Evolutionary conservation across 192 early-diverging fungal genomes (phyloP).

Genomic region (Jimgerdemannia lactiflua): DNA sequence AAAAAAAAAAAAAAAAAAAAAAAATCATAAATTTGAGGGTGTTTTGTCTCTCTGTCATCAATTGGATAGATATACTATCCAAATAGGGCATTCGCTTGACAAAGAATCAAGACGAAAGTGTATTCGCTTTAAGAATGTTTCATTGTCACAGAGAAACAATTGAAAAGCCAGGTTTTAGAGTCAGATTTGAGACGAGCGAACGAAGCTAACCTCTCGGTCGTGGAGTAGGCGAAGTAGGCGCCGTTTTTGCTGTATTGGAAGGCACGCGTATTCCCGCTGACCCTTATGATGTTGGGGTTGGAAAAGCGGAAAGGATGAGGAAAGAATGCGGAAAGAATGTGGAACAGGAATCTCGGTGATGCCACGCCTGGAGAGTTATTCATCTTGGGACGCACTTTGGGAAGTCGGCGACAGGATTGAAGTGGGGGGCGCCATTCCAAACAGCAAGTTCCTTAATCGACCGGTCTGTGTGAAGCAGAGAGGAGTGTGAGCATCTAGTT

Average conservation of each 20-base stretch:
- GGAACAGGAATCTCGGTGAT: background rate
- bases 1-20: background rate
- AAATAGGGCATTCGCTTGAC: no score
- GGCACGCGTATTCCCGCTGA: conserved; percentile 42
- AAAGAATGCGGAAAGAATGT: background rate
- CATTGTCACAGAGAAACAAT: no score
- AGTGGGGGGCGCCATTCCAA: conserved; percentile 50
- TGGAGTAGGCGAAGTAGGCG: conserved; percentile 62
- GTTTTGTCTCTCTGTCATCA: no score
- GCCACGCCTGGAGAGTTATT: background rate
- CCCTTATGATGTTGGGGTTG: conserved; percentile 19
- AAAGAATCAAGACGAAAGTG: no score
- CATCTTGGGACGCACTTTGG: conserved; percentile 40
- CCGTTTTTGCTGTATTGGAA: conserved; percentile 78
- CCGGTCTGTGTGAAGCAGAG: conserved; percentile 34
- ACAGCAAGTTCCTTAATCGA: conserved; percentile 51
- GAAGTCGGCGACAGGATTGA: conserved; percentile 44
- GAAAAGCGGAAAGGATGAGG: conserved; percentile 4
- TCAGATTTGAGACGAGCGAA: no score
- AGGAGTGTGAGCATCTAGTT: background rate
- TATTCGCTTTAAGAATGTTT: no score
- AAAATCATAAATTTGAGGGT: background rate
- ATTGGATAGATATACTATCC: no score
- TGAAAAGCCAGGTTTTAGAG: no score
- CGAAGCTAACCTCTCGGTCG: conserved; percentile 50